These are phyloP conservation scores for Brassica juncea DNA, from an alignment of 345 rosid species.

Conservation along the genomic window DNA sequence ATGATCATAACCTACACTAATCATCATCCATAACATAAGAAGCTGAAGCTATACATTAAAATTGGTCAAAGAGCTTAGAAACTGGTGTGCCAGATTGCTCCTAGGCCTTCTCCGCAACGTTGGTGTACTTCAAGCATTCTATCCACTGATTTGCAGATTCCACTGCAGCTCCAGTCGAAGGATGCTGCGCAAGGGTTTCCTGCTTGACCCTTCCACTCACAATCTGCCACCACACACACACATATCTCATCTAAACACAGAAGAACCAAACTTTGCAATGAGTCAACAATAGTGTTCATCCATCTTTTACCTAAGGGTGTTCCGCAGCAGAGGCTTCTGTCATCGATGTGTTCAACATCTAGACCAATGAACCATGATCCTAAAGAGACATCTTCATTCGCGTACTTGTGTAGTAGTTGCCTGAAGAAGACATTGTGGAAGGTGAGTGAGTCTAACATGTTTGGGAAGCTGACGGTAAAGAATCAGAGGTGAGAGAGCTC, in stretches of 20 bases:
- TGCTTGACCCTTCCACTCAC: constrained; percentile 73
- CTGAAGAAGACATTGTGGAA: constrained; percentile 34
- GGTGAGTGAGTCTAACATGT: not conserved
- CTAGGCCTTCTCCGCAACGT: constrained; percentile 77
- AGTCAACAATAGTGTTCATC: not conserved
- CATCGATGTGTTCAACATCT: constrained; percentile 86
- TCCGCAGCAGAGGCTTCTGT: constrained; percentile 81
- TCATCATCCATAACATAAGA: constrained; percentile 4
- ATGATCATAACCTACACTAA: constrained; percentile 23
- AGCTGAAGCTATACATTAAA: constrained; percentile 34
- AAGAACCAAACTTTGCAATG: not conserved
- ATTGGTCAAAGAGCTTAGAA: constrained; percentile 24
- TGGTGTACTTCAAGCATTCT: constrained; percentile 69
- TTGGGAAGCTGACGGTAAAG: not conserved
- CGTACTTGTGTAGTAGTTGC: constrained; percentile 75
- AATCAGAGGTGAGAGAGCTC: constrained; percentile 17
- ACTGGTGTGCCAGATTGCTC: constrained; percentile 47
- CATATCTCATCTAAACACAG: not conserved
- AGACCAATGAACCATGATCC: constrained; percentile 89
- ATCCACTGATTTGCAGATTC: constrained; percentile 81
- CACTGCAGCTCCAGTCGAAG: constrained; percentile 88
- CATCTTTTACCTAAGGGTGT: constrained; percentile 67
- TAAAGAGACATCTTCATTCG: constrained; percentile 89
- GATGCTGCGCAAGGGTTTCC: constrained; percentile 85
- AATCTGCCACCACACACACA: constrained; percentile 45